These are phyloP conservation scores for Coniochaeta sp. DNA, from an alignment of 2,329 filamentous ascomycete genomes.

Conservation along the genomic window DNA sequence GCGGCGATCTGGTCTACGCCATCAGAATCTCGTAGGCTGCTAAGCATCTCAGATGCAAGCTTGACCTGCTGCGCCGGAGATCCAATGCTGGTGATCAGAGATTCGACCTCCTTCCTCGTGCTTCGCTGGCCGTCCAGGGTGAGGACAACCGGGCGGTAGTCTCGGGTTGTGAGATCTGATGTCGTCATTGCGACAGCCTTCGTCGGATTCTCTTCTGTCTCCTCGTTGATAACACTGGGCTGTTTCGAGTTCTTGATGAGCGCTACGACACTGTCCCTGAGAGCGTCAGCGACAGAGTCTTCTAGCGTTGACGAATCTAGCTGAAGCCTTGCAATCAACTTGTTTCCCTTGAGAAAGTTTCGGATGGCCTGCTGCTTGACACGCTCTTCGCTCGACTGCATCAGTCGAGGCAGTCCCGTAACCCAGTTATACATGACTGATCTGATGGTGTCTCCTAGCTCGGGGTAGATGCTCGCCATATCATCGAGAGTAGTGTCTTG, in stretches of 20 bases:
- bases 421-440: constrained; percentile 74
- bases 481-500: constrained; percentile 46
- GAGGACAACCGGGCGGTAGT: constrained; percentile 56
- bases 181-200: constrained; percentile 19
- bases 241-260: constrained; percentile 27
- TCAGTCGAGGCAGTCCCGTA: constrained; percentile 68
- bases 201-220: constrained; percentile 19
- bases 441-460: constrained; percentile 51
- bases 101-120: constrained; percentile 49
- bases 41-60: constrained; percentile 59
- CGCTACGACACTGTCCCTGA: constrained; percentile 65
- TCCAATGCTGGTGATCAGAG: constrained; percentile 50
- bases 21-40: constrained; percentile 50
- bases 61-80: constrained; percentile 50
- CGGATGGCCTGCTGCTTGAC: constrained; percentile 64
- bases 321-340: constrained; percentile 55
- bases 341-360: constrained; percentile 69
- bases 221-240: constrained; percentile 23
- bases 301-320: constrained; percentile 61
- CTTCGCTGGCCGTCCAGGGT: constrained; percentile 58
- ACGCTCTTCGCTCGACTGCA: constrained; percentile 79
- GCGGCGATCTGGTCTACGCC: constrained; percentile 58
- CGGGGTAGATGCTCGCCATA: constrained; percentile 47
- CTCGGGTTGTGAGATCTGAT: constrained; percentile 10
- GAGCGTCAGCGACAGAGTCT: constrained; percentile 55